Percentiles rank a stretch among this genome's conserved stretches.
Evolutionary conservation across 2,329 filamentous ascomycete species (phyloP).

Genomic region (Macrophomina tecta): DNA sequence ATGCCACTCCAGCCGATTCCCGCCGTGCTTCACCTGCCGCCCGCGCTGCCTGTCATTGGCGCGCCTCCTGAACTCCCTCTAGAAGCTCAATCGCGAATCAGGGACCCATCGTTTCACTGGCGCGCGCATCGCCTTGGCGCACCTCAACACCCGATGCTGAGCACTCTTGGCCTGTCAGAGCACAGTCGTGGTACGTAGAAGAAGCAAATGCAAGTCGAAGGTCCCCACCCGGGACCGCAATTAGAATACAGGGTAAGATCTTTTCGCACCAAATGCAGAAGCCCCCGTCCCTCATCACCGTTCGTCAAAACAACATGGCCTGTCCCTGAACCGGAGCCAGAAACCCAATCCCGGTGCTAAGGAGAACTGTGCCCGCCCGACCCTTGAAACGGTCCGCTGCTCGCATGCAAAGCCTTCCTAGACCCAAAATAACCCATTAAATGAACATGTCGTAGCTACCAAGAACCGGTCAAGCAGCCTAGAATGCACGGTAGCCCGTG

Average conservation of each 20-base stretch:
- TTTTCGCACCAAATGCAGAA: conserved; percentile 27
- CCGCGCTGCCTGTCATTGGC: neutral
- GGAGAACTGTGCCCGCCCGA: conserved; percentile 10
- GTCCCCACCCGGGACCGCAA: conserved; percentile 11
- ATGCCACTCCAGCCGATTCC: neutral
- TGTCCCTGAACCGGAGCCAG: conserved; percentile 18
- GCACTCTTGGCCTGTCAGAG: neutral
- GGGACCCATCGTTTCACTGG: neutral
- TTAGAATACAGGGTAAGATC: conserved; percentile 28
- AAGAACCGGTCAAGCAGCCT: conserved; percentile 28
- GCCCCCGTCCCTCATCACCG: conserved; percentile 20
- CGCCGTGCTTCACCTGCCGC: neutral
- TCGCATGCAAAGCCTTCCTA: conserved; percentile 19
- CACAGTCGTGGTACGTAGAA: neutral
- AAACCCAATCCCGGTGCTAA: conserved; percentile 13
- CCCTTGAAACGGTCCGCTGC: conserved; percentile 5
- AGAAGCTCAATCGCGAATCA: conserved; percentile 6
- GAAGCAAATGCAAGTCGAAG: conserved; percentile 22
- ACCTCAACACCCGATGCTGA: conserved; percentile 6
- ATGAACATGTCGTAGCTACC: conserved; percentile 21
- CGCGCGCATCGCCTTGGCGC: conserved; percentile 11
- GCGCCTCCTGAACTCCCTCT: conserved; percentile 5
- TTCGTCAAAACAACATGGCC: conserved; percentile 26
- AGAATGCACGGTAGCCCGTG: conserved; percentile 63
- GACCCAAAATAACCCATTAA: conserved; percentile 23